Conservation (phyloP, 2,329 filamentous ascomycete genomes). For the Pseudogymnoascus verrucosus region DNA sequence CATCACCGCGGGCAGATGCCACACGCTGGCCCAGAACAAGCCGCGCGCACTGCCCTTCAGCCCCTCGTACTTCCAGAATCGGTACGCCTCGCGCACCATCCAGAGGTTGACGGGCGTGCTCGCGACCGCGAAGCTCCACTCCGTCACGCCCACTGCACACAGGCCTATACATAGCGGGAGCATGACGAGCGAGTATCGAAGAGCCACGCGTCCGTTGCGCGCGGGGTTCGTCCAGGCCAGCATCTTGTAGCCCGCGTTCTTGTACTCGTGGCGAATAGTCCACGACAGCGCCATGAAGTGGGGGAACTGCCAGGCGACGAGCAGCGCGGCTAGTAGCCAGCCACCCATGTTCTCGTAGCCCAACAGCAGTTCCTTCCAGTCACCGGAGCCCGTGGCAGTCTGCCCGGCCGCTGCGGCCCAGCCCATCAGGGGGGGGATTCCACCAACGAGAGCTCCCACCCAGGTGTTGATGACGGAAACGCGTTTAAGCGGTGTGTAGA, state of each 20-base stretch:
- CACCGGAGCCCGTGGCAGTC: slow-evolving; percentile 65
- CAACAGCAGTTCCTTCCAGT: slow-evolving; percentile 71
- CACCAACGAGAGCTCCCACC: slow-evolving; percentile 87
- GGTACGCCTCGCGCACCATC: slow-evolving; percentile 71
- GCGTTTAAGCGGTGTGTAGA: slow-evolving; percentile 90
- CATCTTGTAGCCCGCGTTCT: slow-evolving; percentile 60
- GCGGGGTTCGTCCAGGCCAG: slow-evolving; percentile 80
- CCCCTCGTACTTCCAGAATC: slow-evolving; percentile 74
- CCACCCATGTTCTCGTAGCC: slow-evolving; percentile 65
- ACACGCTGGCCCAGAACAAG: slow-evolving; percentile 95
- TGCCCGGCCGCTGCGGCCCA: slow-evolving; percentile 94
- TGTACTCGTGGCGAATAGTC: slow-evolving; percentile 84
- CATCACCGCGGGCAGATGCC: slow-evolving; percentile 86
- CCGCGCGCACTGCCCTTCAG: slow-evolving; percentile 72
- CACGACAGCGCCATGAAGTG: slow-evolving; percentile 95
- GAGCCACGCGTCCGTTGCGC: slow-evolving; percentile 75
- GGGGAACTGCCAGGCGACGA: slow-evolving; percentile 96
- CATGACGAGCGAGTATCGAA: slow-evolving; percentile 79
- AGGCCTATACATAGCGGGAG: slow-evolving; percentile 78
- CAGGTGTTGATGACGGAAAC: slow-evolving; percentile 85
- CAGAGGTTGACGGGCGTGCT: slow-evolving; percentile 78
- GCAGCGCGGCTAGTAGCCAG: slow-evolving; percentile 75
- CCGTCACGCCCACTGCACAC: slow-evolving; percentile 72
- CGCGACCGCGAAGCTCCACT: slow-evolving; percentile 74
- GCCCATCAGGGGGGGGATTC: slow-evolving; percentile 93